Conservation (phyloP, 1,284 basidiomycete species). For the Ceraceosorus bombacis region DNA sequence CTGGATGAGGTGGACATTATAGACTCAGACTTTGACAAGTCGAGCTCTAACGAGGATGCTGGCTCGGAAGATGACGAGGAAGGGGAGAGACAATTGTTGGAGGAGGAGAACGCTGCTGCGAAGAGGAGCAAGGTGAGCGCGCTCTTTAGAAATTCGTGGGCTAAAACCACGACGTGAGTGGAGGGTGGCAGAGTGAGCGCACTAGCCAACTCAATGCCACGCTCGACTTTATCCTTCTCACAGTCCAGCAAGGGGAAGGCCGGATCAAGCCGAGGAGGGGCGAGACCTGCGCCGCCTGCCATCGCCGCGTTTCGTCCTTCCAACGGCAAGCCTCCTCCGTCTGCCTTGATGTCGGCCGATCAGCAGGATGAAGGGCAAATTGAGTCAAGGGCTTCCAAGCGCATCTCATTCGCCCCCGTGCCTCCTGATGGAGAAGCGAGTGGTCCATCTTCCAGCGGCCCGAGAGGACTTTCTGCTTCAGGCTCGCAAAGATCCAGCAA, state of each 20-base stretch:
- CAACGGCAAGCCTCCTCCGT: too few species aligned
- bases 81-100: slow-evolving; percentile 26
- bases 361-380: not conserved
- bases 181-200: not conserved
- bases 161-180: not conserved
- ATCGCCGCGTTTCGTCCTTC: too few species aligned
- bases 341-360: not conserved
- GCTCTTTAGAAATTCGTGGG: not conserved
- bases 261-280: not conserved
- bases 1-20: slow-evolving; percentile 29
- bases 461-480: too few species aligned
- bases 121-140: slow-evolving; percentile 12
- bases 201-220: not conserved
- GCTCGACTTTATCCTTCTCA: too few species aligned
- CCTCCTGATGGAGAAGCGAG: not conserved
- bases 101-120: slow-evolving; percentile 26
- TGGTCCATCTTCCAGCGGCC: not conserved
- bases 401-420: slow-evolving; percentile 6
- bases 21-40: slow-evolving; percentile 39
- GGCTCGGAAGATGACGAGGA: slow-evolving; percentile 18
- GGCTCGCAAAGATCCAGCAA: slow-evolving; percentile 7
- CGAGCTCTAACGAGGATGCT: slow-evolving; percentile 27
- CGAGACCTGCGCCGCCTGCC: too few species aligned
- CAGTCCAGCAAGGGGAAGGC: not conserved
- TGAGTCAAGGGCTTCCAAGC: not conserved